A percentile compares a stretch with the other conserved stretches of the same genome.
Conservation (phyloP, 1,139 yeast genomes). For the Scheffersomyces titani region DNA sequence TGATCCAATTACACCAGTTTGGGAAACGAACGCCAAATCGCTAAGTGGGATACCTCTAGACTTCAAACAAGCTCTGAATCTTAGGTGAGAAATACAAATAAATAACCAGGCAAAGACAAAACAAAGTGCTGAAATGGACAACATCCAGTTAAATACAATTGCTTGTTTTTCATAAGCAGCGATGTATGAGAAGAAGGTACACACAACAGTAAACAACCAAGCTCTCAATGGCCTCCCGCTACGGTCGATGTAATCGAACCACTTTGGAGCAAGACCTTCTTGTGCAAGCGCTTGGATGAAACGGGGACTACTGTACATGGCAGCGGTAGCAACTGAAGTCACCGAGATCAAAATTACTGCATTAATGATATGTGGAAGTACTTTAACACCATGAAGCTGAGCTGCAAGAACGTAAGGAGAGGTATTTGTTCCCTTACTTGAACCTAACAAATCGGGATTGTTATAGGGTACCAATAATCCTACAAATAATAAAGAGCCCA, state of each 20-base stretch:
- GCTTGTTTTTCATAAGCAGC: slow-evolving; percentile 24
- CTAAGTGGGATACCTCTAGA: slow-evolving; percentile 19
- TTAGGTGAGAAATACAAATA: slow-evolving; percentile 22
- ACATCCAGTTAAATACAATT: slow-evolving; percentile 26
- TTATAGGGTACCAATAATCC: slow-evolving; percentile 24
- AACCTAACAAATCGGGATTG: slow-evolving; percentile 20
- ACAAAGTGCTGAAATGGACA: slow-evolving; percentile 26
- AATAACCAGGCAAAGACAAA: slow-evolving; percentile 25
- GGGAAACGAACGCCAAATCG: slow-evolving; percentile 23
- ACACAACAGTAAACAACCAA: slow-evolving; percentile 19
- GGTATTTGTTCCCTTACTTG: slow-evolving; percentile 18
- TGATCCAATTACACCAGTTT: slow-evolving; percentile 25
- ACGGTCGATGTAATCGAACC: slow-evolving; percentile 23
- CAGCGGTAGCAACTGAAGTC: slow-evolving; percentile 29
- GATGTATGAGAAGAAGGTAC: slow-evolving; percentile 23
- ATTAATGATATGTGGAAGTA: slow-evolving; percentile 25
- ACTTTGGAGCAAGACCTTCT: slow-evolving; percentile 26
- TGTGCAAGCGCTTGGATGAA: slow-evolving; percentile 24
- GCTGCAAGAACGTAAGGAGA: slow-evolving; percentile 29
- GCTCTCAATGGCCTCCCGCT: slow-evolving; percentile 26
- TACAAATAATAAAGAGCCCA: slow-evolving; percentile 24
- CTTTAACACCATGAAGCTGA: slow-evolving; percentile 22
- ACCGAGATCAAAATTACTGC: slow-evolving; percentile 28
- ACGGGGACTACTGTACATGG: slow-evolving; percentile 27
- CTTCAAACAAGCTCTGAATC: slow-evolving; percentile 26